A percentile compares a stretch with the other conserved stretches of the same genome.
phyloP scores from a whole-genome alignment of 768 basidiomycete species.

The Trametes coccinea region DNA sequence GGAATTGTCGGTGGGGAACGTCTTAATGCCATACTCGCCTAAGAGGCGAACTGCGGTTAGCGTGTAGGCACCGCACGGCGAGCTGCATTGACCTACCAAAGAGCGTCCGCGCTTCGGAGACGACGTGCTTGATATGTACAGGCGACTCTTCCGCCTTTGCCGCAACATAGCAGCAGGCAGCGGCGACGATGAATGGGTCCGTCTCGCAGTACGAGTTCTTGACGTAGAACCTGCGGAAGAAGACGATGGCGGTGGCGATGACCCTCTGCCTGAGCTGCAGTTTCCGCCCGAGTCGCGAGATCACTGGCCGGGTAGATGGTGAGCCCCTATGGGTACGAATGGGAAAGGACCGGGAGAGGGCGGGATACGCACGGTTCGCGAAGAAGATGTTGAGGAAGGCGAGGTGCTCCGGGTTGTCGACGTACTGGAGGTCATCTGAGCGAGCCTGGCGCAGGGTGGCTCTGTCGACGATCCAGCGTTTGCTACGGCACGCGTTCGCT shows the following conservation, averaged over 20 bases:
- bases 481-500: conserved; percentile 49
- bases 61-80: conserved; percentile 39
- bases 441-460: conserved; percentile 74
- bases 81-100: conserved; percentile 44
- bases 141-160: conserved; percentile 98
- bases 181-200: conserved; percentile 89
- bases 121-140: conserved; percentile 90
- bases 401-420: conserved; percentile 74
- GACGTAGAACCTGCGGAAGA: conserved; percentile 95
- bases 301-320: conserved; percentile 47
- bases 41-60: conserved; percentile 27
- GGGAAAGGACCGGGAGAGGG: conserved; percentile 7
- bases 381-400: conserved; percentile 88
- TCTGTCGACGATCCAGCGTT: conserved; percentile 89
- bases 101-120: conserved; percentile 75
- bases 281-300: conserved; percentile 85
- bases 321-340: neutral
- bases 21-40: conserved; percentile 71
- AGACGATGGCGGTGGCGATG: conserved; percentile 92
- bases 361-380: conserved; percentile 60
- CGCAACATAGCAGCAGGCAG: conserved; percentile 93
- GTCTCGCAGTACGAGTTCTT: conserved; percentile 96
- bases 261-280: conserved; percentile 84
- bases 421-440: conserved; percentile 73
- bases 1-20: conserved; percentile 85